phyloP scores from a whole-genome alignment of 352 stramenopile species.

The Phytophthora uliginosa region DNA sequence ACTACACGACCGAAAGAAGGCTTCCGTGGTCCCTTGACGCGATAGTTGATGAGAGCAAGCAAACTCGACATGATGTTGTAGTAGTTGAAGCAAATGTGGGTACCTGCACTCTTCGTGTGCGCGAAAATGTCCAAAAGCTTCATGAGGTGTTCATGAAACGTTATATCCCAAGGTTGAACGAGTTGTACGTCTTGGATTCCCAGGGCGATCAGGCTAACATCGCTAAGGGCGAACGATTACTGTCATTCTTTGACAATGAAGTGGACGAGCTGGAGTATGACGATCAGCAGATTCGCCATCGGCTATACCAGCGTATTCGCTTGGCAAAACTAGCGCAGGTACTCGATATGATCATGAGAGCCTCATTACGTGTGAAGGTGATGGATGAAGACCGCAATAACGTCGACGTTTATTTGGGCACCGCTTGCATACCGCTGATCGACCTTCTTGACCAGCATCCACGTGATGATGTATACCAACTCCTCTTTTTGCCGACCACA shows the following conservation, averaged over 20 bases:
- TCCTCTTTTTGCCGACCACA: slow-evolving; percentile 43
- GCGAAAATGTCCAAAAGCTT: slow-evolving; percentile 68
- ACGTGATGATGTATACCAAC: slow-evolving; percentile 68
- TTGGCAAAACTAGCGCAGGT: slow-evolving; percentile 67
- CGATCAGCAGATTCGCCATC: slow-evolving; percentile 56
- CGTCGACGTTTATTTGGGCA: slow-evolving; percentile 62
- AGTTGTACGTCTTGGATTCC: slow-evolving; percentile 61
- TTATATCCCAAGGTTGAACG: slow-evolving; percentile 65
- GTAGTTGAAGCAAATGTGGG: slow-evolving; percentile 57
- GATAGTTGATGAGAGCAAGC: slow-evolving; percentile 18
- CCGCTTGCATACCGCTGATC: slow-evolving; percentile 68
- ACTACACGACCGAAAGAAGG: slow-evolving; percentile 28
- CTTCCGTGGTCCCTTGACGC: slow-evolving; percentile 60
- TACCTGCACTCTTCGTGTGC: slow-evolving; percentile 60
- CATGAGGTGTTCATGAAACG: slow-evolving; percentile 58
- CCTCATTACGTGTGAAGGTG: slow-evolving; percentile 63
- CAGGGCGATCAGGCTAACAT: slow-evolving; percentile 51
- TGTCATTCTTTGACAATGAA: slow-evolving; percentile 73
- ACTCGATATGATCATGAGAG: slow-evolving; percentile 71
- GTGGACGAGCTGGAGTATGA: slow-evolving; percentile 74
- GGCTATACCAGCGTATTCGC: slow-evolving; percentile 65
- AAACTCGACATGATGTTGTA: slow-evolving; percentile 33
- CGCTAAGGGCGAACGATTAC: slow-evolving; percentile 45
- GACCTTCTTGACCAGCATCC: slow-evolving; percentile 74
- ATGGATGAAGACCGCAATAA: slow-evolving; percentile 63